A percentile compares a stretch with the other conserved stretches of the same genome.
Evolutionary conservation across 2,329 filamentous ascomycete species (phyloP).

Genomic region (Colletotrichum abscissum): DNA sequence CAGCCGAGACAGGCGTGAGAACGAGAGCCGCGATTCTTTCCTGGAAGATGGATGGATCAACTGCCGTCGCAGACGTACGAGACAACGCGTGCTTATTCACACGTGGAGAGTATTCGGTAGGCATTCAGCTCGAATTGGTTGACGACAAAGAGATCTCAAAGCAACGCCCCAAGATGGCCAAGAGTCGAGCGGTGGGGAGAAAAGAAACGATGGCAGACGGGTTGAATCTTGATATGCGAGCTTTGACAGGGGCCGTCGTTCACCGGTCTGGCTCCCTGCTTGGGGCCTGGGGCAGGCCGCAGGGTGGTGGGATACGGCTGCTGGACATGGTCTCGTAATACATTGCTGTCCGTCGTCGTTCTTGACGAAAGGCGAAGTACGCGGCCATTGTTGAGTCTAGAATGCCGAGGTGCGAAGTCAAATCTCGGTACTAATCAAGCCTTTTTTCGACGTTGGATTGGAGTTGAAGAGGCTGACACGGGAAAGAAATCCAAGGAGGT

Average conservation of each 20-base stretch:
- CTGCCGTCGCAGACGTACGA: background rate
- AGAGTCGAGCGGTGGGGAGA: background rate
- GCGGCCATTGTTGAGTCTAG: background rate
- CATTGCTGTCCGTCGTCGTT: background rate
- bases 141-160: background rate
- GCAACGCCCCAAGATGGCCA: background rate
- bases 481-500: background rate
- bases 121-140: background rate
- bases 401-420: background rate
- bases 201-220: background rate
- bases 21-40: background rate
- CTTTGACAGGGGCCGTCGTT: background rate
- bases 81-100: background rate
- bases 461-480: conserved; percentile 32
- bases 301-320: background rate
- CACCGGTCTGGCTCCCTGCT: background rate
- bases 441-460: background rate
- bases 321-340: background rate
- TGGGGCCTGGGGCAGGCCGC: background rate
- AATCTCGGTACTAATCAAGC: background rate
- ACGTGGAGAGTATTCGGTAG: background rate
- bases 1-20: conserved; percentile 14
- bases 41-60: background rate
- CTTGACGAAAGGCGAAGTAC: background rate
- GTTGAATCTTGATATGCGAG: background rate